phyloP scores from a whole-genome alignment of 139 green algal species.

The Pseudopediastrum boryanum region DNA sequence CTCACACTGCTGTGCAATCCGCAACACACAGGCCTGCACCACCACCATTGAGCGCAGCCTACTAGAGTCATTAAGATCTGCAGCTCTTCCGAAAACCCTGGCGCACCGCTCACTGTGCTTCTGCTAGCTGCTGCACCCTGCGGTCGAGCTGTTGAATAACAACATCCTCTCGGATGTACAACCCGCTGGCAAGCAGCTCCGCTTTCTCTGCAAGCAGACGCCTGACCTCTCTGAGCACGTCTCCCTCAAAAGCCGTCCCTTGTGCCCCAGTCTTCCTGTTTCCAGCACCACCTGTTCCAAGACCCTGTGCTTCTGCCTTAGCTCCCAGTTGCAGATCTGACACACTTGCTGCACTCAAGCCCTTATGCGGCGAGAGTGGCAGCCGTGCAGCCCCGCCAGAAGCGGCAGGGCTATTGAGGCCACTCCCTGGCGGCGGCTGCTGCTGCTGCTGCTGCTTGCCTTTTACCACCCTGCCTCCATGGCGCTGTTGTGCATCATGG shows the following conservation, averaged over 20 bases:
- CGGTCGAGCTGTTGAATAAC: constrained; percentile 38
- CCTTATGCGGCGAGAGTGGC: background rate
- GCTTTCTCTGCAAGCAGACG: constrained; percentile 56
- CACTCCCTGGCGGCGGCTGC: background rate
- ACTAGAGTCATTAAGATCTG: too few species aligned
- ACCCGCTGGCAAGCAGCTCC: constrained; percentile 55
- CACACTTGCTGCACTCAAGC: background rate
- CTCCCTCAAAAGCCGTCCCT: background rate
- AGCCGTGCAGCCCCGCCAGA: background rate
- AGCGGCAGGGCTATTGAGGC: background rate
- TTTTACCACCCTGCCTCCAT: background rate
- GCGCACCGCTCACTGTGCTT: too few species aligned
- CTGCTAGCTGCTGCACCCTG: constrained; percentile 32
- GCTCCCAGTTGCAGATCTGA: background rate
- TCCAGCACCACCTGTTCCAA: background rate
- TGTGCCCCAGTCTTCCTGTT: background rate
- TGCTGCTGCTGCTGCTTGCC: background rate
- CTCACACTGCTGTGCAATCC: too few species aligned
- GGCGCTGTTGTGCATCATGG: too few species aligned
- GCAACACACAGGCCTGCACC: too few species aligned
- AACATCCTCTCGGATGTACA: constrained; percentile 29
- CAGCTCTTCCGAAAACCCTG: too few species aligned
- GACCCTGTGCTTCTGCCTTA: too few species aligned
- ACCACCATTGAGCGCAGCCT: too few species aligned
- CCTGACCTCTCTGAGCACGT: constrained; percentile 42